A percentile compares a stretch with the other conserved stretches of the same genome.
These are phyloP conservation scores for Ceratocystis cacaofunesta DNA, from an alignment of 2,329 filamentous ascomycete species.

Conservation along the genomic window DNA sequence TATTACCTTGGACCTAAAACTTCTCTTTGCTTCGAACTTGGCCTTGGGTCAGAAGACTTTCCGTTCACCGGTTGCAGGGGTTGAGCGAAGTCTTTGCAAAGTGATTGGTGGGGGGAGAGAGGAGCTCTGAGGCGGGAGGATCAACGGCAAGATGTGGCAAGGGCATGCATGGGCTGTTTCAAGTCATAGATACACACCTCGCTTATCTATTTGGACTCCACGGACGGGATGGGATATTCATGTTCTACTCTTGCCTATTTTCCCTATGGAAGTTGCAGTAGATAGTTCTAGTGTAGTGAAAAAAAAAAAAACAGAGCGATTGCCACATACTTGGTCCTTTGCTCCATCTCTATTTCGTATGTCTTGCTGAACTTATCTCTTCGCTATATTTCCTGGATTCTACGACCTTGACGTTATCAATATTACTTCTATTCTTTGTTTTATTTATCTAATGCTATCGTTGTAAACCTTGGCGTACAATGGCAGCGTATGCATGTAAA, in stretches of 20 bases:
- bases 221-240: neutral
- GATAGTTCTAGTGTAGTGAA: neutral
- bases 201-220: neutral
- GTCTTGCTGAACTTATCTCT: too few relatives aligned
- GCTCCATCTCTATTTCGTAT: too few relatives aligned
- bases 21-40: neutral
- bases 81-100: neutral
- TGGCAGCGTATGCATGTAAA: too few relatives aligned
- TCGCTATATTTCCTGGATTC: too few relatives aligned
- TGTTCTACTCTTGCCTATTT: neutral
- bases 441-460: too few relatives aligned
- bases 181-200: neutral
- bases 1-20: neutral
- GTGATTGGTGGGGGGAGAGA: neutral
- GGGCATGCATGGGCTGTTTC: neutral
- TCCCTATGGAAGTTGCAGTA: neutral
- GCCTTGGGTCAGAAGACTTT: constrained; percentile 2
- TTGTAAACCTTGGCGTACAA: too few relatives aligned
- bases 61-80: neutral
- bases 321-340: too few relatives aligned
- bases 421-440: too few relatives aligned
- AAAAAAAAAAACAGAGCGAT: neutral
- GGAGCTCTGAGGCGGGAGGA: neutral
- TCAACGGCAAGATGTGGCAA: constrained; percentile 1
- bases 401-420: too few relatives aligned